Percentiles rank a stretch among this genome's conserved stretches.
Conservation (phyloP, 805 yeast species). For the Diddensiella transvaalensis region DNA sequence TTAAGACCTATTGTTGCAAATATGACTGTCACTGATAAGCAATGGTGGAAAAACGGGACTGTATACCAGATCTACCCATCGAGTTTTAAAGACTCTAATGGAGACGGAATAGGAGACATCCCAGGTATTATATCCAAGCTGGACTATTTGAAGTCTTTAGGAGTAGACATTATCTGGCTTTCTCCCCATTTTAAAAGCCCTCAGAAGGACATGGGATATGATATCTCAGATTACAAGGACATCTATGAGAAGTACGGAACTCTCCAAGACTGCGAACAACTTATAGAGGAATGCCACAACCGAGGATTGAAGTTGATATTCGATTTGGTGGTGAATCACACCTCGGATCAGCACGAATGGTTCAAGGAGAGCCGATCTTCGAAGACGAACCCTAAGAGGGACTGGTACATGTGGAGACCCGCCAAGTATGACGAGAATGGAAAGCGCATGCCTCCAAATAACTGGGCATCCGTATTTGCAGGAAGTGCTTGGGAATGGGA, state of each 20-base stretch:
- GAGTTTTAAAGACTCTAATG: conserved; percentile 53
- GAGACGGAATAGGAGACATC: conserved; percentile 57
- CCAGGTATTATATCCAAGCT: conserved; percentile 49
- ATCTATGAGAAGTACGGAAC: conserved; percentile 54
- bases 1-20: no score
- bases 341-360: conserved; percentile 54
- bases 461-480: conserved; percentile 51
- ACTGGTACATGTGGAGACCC: conserved; percentile 59
- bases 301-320: conserved; percentile 50
- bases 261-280: conserved; percentile 48
- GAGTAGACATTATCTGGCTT: conserved; percentile 52
- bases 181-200: conserved; percentile 58
- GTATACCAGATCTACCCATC: conserved; percentile 62
- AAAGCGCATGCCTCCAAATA: conserved; percentile 51
- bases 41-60: conserved; percentile 60
- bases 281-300: conserved; percentile 45
- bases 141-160: conserved; percentile 48
- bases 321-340: conserved; percentile 58
- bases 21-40: not conserved
- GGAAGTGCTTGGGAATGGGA: conserved; percentile 59
- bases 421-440: conserved; percentile 46
- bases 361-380: conserved; percentile 53
- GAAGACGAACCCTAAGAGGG: conserved; percentile 50
- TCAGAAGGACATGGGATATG: conserved; percentile 61
- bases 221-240: conserved; percentile 50